Percentiles rank a stretch among this genome's conserved stretches.
Evolutionary conservation across 164 flowering plant species (phyloP).

Genomic region (Platanus orientalis): DNA sequence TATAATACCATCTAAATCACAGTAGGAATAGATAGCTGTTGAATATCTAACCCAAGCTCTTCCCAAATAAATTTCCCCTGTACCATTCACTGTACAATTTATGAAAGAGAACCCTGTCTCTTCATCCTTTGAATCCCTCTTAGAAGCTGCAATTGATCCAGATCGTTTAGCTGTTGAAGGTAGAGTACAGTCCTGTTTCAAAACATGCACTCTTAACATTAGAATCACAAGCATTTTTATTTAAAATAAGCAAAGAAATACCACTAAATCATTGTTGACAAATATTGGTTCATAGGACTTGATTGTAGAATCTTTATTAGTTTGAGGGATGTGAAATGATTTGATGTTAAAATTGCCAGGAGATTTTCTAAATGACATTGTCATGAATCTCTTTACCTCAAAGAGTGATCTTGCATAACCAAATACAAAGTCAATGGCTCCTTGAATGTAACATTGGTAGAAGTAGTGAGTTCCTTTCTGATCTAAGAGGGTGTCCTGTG

Average conservation of each 20-base stretch:
- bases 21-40: conserved; percentile 49
- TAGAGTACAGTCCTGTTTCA: conserved; percentile 47
- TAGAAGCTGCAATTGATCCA: conserved; percentile 86
- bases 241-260: too few relatives aligned
- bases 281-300: too few relatives aligned
- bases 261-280: too few relatives aligned
- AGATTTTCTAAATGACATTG: too few relatives aligned
- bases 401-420: conserved; percentile 71
- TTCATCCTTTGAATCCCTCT: conserved; percentile 41
- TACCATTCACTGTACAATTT: conserved; percentile 56
- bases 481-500: conserved; percentile 84
- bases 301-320: too few relatives aligned
- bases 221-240: background rate
- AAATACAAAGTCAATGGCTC: conserved; percentile 75
- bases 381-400: conserved; percentile 38
- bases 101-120: too few relatives aligned
- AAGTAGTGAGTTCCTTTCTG: too few relatives aligned
- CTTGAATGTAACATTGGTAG: conserved; percentile 53
- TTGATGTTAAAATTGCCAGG: too few relatives aligned
- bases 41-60: too few relatives aligned
- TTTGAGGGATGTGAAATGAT: too few relatives aligned
- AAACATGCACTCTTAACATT: background rate
- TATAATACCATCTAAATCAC: conserved; percentile 44
- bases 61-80: conserved; percentile 52
- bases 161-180: conserved; percentile 43